Percentiles rank a stretch among this genome's conserved stretches.
Conservation (phyloP, 208 protist species). For the Trypanosoma scelopori region DNA sequence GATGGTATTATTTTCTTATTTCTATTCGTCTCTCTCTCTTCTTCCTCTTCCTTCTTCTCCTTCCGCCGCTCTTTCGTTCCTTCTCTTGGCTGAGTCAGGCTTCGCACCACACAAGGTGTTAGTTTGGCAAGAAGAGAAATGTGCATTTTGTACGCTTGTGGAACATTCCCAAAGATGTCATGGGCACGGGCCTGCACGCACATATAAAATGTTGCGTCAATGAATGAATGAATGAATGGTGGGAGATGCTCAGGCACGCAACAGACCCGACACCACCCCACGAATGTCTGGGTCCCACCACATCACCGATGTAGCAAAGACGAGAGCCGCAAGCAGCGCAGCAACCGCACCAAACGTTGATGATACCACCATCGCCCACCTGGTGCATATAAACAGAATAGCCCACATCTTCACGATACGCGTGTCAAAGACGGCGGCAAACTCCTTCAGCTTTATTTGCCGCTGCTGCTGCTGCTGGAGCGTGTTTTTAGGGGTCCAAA, state of each 20-base stretch:
- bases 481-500: conserved; percentile 15
- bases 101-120: too few relatives aligned
- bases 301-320: conserved; percentile 11
- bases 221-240: too few relatives aligned
- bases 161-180: too few relatives aligned
- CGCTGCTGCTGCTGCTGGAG: conserved; percentile 1
- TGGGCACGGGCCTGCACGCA: too few relatives aligned
- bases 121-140: too few relatives aligned
- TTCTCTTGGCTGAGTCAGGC: conserved; percentile 1
- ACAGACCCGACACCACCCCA: neutral
- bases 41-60: neutral
- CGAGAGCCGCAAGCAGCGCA: neutral
- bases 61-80: too few relatives aligned
- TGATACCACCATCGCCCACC: neutral
- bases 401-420: conserved; percentile 15
- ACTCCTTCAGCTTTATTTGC: neutral
- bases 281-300: conserved; percentile 20
- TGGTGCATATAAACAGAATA: conserved; percentile 18
- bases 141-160: too few relatives aligned
- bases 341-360: neutral
- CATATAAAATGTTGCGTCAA: too few relatives aligned
- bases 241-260: conserved; percentile 2
- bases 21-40: neutral
- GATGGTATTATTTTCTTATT: neutral
- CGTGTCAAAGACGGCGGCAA: neutral